Conservation (phyloP, 2,329 filamentous ascomycete genomes). For the Cercospora sp. region DNA sequence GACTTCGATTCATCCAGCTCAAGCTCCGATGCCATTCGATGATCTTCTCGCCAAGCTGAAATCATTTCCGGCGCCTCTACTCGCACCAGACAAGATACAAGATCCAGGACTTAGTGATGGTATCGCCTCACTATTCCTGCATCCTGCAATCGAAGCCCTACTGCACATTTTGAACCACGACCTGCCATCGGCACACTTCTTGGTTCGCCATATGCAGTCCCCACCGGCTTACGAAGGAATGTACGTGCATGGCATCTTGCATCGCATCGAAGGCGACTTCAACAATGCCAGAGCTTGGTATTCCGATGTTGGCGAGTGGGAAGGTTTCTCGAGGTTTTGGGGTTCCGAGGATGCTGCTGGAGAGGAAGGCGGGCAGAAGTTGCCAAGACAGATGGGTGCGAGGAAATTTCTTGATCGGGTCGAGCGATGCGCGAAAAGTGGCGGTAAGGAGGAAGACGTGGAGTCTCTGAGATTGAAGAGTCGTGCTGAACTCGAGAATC, state of each 20-base stretch:
- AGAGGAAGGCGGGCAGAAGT: conserved; percentile 38
- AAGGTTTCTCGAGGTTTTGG: conserved; percentile 41
- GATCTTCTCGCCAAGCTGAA: conserved; percentile 34
- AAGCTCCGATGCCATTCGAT: conserved; percentile 31
- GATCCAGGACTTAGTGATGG: conserved; percentile 30
- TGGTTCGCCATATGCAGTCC: conserved; percentile 54
- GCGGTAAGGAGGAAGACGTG: conserved; percentile 32
- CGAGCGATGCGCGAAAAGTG: conserved; percentile 25
- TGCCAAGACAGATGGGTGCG: conserved; percentile 16
- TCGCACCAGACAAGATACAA: conserved; percentile 28
- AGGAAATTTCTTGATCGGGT: conserved; percentile 20
- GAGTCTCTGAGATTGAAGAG: conserved; percentile 40
- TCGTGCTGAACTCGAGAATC: conserved; percentile 43
- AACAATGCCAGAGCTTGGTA: conserved; percentile 53
- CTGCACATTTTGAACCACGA: conserved; percentile 56
- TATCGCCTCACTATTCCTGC: conserved; percentile 39
- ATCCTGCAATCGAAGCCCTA: conserved; percentile 52
- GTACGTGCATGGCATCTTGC: conserved; percentile 54
- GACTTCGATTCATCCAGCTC: conserved; percentile 13
- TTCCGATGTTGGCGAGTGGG: conserved; percentile 44
- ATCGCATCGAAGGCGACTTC: conserved; percentile 54
- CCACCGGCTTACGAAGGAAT: conserved; percentile 53
- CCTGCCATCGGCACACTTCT: conserved; percentile 53
- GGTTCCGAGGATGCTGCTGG: conserved; percentile 32
- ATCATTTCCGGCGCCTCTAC: conserved; percentile 32